Percentiles rank a stretch among this genome's conserved stretches.
phyloP scores from a whole-genome alignment of 768 basidiomycete species.

The Boletus sp. region DNA sequence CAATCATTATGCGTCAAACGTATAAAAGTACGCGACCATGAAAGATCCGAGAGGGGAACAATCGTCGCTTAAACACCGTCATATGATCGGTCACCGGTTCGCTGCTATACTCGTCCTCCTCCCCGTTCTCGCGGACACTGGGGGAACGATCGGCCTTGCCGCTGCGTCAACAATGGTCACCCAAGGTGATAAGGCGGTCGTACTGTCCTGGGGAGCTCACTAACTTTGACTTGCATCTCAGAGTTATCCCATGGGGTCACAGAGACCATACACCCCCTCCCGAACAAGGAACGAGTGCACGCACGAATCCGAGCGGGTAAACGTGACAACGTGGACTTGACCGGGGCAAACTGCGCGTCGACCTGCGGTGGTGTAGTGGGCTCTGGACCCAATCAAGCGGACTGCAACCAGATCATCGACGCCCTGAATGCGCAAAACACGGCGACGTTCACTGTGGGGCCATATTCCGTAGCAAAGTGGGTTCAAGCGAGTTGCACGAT shows the following conservation, averaged over 20 bases:
- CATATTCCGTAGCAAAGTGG: conserved; percentile 2
- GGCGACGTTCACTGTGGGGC: background rate
- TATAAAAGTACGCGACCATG: background rate
- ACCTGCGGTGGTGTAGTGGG: background rate
- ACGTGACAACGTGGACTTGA: background rate
- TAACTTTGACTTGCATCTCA: background rate
- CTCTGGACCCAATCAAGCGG: conserved; percentile 6
- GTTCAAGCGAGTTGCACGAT: conserved; percentile 4
- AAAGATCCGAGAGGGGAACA: background rate
- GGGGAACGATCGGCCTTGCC: background rate
- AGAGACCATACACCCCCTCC: background rate
- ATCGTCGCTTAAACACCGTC: background rate
- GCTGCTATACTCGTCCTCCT: background rate
- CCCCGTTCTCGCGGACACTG: background rate
- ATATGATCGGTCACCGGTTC: background rate
- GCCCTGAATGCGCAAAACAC: background rate
- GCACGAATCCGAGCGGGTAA: background rate
- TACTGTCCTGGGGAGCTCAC: background rate
- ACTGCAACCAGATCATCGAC: conserved; percentile 4
- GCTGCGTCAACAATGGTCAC: background rate
- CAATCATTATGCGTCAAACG: background rate
- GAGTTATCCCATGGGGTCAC: background rate
- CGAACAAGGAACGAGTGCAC: too few relatives aligned
- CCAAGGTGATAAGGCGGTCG: background rate
- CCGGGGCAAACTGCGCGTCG: background rate